Evolutionary conservation across 139 green algal species (phyloP), one percentile per base, ranked within the genome.

Genomic region (Chlorella sorokiniana): DNA sequence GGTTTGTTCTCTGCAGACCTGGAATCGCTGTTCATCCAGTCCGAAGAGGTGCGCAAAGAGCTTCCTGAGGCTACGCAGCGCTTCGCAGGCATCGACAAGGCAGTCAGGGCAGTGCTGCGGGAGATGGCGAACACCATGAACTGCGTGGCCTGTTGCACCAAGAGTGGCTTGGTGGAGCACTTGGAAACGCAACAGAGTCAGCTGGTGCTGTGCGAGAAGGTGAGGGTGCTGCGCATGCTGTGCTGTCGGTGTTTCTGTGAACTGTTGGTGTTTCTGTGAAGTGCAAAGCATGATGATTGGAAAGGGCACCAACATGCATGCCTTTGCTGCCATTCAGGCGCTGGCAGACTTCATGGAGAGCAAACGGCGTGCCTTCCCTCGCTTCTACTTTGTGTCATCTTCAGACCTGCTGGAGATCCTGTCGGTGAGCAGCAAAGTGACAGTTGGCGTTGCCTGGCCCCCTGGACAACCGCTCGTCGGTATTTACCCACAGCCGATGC

Each of bases 201-300:
- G 85, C 91, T 98, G 61, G 95, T 98, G 89, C 85, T 94, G 87
- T 97, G 95, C 84, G 94, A 98, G 85, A 98, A 98, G 90, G 93
- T 92, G 35, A 84, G 97, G 81, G n/a, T n/a, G n/a, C n/a, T n/a
- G n/a, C n/a, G n/a, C 91, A 93, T 86, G 88, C 87, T 63, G 5
- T 29, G 45, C 20, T 59, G 63, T 10, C 9, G 64, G 68, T 7
- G 29, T 56, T n/a, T n/a, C n/a, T n/a, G n/a, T n/a, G n/a, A n/a
- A n/a, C n/a, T n/a, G n/a, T n/a, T n/a, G n/a, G n/a, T n/a, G n/a
- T n/a, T n/a, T n/a, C n/a, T n/a, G n/a, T n/a, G n/a, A n/a, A n/a
- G n/a, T n/a, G n/a, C n/a, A n/a, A n/a, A n/a, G n/a, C n/a, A n/a
- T n/a, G n/a, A n/a, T n/a, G 62, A 27, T 7, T 23, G 62, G 31